These are phyloP conservation scores for Phytophthora pisi DNA, from an alignment of 352 stramenopile species.

Conservation along the genomic window DNA sequence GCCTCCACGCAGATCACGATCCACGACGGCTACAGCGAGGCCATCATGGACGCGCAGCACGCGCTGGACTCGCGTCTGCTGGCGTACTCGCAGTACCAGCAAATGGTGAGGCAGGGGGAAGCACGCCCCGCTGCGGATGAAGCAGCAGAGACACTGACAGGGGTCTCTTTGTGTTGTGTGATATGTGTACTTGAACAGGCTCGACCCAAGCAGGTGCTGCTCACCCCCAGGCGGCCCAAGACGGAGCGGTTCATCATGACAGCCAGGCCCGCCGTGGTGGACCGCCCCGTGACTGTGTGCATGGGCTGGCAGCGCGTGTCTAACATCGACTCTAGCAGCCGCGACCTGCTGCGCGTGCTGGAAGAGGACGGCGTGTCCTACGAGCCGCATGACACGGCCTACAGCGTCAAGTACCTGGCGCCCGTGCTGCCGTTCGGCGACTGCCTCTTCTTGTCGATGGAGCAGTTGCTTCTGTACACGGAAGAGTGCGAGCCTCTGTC, in stretches of 20 bases:
- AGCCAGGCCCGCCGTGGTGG: constrained; percentile 64
- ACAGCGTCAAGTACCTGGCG: constrained; percentile 89
- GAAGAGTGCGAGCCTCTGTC: constrained; percentile 82
- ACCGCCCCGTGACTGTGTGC: constrained; percentile 80
- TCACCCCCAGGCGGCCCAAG: constrained; percentile 65
- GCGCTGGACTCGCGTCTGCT: constrained; percentile 78
- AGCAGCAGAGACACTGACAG: not conserved
- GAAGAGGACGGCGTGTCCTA: constrained; percentile 89
- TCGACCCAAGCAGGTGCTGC: constrained; percentile 56
- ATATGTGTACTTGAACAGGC: constrained; percentile 34
- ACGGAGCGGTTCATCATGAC: constrained; percentile 60
- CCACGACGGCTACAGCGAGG: constrained; percentile 79
- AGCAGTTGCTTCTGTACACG: constrained; percentile 85
- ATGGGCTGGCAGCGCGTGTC: constrained; percentile 88
- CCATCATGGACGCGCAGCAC: constrained; percentile 74
- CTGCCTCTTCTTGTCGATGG: constrained; percentile 89
- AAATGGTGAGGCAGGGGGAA: constrained; percentile 51
- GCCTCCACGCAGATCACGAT: constrained; percentile 89
- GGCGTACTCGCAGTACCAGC: constrained; percentile 86
- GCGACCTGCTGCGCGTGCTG: constrained; percentile 73
- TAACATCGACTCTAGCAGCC: constrained; percentile 74
- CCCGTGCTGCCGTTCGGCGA: constrained; percentile 83
- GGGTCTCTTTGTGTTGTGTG: constrained; percentile 6
- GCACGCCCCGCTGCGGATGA: not conserved
- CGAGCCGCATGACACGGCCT: constrained; percentile 83